Conservation (phyloP, 768 basidiomycete species). For the Auriscalpium orientale region DNA sequence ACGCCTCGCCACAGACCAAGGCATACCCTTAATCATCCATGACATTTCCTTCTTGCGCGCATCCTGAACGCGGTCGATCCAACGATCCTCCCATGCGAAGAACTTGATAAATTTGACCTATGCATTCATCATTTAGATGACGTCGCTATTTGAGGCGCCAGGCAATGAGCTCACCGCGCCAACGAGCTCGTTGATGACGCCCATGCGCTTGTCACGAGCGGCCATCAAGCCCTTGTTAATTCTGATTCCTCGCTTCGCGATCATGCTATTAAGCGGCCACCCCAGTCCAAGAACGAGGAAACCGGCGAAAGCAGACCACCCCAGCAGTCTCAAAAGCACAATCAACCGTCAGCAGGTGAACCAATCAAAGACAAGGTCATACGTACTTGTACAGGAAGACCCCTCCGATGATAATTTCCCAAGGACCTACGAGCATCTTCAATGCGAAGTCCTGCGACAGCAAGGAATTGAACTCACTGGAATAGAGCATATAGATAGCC, state of each 20-base stretch:
- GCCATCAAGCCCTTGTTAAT: constrained; percentile 53
- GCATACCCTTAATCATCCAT: constrained; percentile 55
- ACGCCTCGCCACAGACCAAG: too few species aligned
- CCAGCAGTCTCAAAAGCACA: constrained; percentile 42
- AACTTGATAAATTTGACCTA: constrained; percentile 76
- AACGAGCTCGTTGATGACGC: constrained; percentile 70
- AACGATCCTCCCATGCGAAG: constrained; percentile 74
- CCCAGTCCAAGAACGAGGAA: constrained; percentile 56
- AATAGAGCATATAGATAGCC: constrained; percentile 59
- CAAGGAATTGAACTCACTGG: constrained; percentile 32
- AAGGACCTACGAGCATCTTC: constrained; percentile 36
- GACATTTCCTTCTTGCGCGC: constrained; percentile 63
- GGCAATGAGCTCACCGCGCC: constrained; percentile 34
- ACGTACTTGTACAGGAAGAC: constrained; percentile 68
- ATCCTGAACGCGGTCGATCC: constrained; percentile 60
- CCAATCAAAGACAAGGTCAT: too few species aligned
- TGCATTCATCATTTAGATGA: too few species aligned
- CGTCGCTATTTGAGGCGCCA: not conserved
- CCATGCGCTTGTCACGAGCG: constrained; percentile 72
- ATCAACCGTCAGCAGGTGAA: too few species aligned
- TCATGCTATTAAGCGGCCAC: constrained; percentile 64
- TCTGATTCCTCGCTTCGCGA: constrained; percentile 51
- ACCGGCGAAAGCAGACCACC: constrained; percentile 67
- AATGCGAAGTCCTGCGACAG: not conserved
- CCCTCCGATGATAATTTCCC: constrained; percentile 69